Base-by-base conservation (phyloP, 306 rosid genomes). In the Citrullus mucosospermus region DNA sequence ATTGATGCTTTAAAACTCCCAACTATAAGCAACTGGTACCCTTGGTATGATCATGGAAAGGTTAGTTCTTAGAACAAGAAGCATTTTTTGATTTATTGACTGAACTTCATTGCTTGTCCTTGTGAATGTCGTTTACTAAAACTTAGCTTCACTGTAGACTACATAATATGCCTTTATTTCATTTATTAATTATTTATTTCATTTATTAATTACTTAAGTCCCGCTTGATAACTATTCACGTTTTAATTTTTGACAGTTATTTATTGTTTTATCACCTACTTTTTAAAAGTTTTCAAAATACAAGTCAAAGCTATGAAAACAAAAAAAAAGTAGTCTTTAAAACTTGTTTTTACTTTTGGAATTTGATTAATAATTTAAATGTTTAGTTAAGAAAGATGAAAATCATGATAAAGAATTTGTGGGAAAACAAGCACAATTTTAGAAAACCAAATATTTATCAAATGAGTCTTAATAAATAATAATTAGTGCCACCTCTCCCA, bases 1-100 rank as follows among this genome's bases (percentile, higher is more conserved):
- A 92, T 96, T 1, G 91, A 85, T 63, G 97, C 99, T 43, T 82
- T 92, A 83, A 92, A 96, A 85, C 92, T 92, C 65, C 96, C 89
- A 22, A 92, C 99, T 75, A 2, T 92, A 81, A 82, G 80, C 84
- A 91, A 89, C 75, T 92, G 99, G 99, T 87, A 85, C 57, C 91
- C 98, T 5, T 92, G 99, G 99, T 81, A 88, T 56, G 93, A 96
- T 78, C 83, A 81, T 66, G 91, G 91, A 81, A 89, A 91, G 99
- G 99, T 96, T 67, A 80, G 96, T 89, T 68, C 75, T 82, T 65
- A 17, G 36, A 68, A 77, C 55, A 15, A 71, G 53, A 73, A 43
- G 28, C 53, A 46, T 30, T 55, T 18, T 67, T 70, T 41, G 44
- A n/a, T 78, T 63, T 17, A 13, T 63, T 25, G 34, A 44, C 25